phyloP scores from a whole-genome alignment of 179 eudicot genomes.

The Spinacia oleracea region DNA sequence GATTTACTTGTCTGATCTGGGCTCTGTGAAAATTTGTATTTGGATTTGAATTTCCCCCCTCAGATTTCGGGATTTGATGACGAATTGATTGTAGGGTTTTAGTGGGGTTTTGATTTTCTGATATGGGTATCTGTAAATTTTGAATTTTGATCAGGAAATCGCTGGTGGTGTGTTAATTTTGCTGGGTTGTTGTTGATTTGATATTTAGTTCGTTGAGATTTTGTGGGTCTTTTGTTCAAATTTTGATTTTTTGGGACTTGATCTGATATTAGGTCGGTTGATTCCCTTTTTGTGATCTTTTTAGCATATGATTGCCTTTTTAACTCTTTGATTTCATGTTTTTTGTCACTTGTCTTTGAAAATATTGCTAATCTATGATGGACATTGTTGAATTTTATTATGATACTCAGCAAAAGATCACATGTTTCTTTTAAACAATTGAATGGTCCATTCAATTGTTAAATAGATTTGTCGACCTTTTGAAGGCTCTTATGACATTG shows the following conservation, averaged over 20 bases:
- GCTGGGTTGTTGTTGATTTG: background rate
- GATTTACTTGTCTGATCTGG: background rate
- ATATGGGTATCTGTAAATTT: background rate
- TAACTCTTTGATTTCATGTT: background rate
- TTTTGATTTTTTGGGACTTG: background rate
- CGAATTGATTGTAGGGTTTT: background rate
- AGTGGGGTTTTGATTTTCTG: background rate
- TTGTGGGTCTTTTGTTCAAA: background rate
- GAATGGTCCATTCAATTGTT: conserved; percentile 1
- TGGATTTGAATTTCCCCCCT: background rate
- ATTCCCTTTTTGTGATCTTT: conserved; percentile 3
- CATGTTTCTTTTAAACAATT: conserved; percentile 5
- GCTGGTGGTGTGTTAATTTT: conserved; percentile 5
- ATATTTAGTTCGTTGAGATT: conserved; percentile 4
- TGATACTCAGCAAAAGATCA: background rate
- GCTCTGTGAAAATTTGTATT: background rate
- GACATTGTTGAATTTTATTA: background rate
- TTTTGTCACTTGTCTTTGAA: conserved; percentile 5
- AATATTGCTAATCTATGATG: background rate
- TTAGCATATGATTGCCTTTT: conserved; percentile 17
- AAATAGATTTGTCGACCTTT: background rate
- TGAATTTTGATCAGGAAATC: background rate
- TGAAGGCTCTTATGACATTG: background rate
- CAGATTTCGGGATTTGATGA: background rate
- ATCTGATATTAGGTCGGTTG: conserved; percentile 14